Conservation (phyloP, 352 stramenopile genomes). For the Halophytophthora batemanensis region DNA sequence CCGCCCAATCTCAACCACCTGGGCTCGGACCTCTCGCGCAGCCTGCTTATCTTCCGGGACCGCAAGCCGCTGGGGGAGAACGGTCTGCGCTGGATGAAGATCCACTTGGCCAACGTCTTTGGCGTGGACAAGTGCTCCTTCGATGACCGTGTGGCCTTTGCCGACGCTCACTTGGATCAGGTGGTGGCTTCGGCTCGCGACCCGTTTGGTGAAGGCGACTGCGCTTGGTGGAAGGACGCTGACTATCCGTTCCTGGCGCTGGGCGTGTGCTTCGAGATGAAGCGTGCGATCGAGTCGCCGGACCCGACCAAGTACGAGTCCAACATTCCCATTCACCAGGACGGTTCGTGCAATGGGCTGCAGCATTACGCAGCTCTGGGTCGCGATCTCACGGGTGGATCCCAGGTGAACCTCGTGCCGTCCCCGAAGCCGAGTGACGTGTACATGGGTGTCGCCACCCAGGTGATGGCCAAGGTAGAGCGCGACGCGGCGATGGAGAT, state of each 20-base stretch:
- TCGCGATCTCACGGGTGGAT: slow-evolving; percentile 91
- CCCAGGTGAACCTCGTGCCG: slow-evolving; percentile 97
- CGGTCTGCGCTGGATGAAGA: slow-evolving; percentile 98
- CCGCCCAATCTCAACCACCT: slow-evolving; percentile 99
- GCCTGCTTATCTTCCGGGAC: slow-evolving; percentile 95
- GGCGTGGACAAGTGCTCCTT: slow-evolving; percentile 95
- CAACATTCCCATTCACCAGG: slow-evolving; percentile 96
- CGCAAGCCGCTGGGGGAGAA: slow-evolving; percentile 92
- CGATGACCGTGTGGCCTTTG: slow-evolving; percentile 95
- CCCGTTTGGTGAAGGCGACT: slow-evolving; percentile 81
- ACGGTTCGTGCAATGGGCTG: slow-evolving; percentile 99
- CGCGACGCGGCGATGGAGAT: slow-evolving; percentile 53
- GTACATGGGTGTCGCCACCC: slow-evolving; percentile 92
- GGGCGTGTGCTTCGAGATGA: slow-evolving; percentile 96
- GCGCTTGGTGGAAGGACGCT: slow-evolving; percentile 94
- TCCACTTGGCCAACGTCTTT: slow-evolving; percentile 93
- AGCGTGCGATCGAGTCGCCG: slow-evolving; percentile 90
- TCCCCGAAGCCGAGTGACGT: slow-evolving; percentile 95
- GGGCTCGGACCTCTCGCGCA: slow-evolving; percentile 97
- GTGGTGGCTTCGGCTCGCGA: slow-evolving; percentile 88
- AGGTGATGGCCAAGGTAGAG: slow-evolving; percentile 82
- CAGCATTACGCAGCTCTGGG: slow-evolving; percentile 99
- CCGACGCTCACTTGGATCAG: slow-evolving; percentile 93
- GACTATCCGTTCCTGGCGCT: slow-evolving; percentile 98
- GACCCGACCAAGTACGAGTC: slow-evolving; percentile 94